Evolutionary conservation across 257 asterid species (phyloP), one percentile per base, ranked within the genome.

Genomic region (Paraleonurus japonicus): DNA sequence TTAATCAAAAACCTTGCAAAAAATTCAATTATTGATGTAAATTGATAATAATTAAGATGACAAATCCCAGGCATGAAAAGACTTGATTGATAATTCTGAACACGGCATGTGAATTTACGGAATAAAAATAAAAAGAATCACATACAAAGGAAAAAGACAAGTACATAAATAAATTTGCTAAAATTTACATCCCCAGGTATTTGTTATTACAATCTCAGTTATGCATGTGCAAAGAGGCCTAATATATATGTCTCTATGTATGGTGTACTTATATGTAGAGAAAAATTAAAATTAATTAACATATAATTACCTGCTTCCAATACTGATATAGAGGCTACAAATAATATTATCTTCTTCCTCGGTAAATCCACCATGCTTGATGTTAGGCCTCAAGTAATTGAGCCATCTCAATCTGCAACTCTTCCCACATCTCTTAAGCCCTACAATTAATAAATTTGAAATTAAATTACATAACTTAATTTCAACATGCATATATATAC

Each of bases 271-370:
- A 13, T 64, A 59, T 58, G 57, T 4, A 12, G 3, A 50, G 59
- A 75, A 0, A 26, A 13, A 51, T 7, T n/a, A n/a, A n/a, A 51
- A 50, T 19, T 47, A 51, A 51, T 51, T 51, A 43, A 13, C 6
- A n/a, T 5, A 53, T 35, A 33, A 16, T 17, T 48, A 92, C 98
- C 98, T 94, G 98, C 98, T 94, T 76, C 98, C 98, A 66, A 94
- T 94, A 80, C 98, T 94, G 67, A 94, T 89, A 48, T 94, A 94
- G 82, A 94, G 97, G 86, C 88, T 91, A 82, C 97, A 94, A 57
- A 94, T 94, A 83, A 84, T 87, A 64, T 85, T 89, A 80, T 94
- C 98, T 82, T 94, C 98, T 89, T 94, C 98, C 82, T 94, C 98
- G 62, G 96, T 94, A 73, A 94, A 94, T 51, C 96, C 97, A 41